These are phyloP conservation scores for Odonthalia washingtoniensis DNA, from an alignment of 31 red algal species.

Conservation along the genomic window DNA sequence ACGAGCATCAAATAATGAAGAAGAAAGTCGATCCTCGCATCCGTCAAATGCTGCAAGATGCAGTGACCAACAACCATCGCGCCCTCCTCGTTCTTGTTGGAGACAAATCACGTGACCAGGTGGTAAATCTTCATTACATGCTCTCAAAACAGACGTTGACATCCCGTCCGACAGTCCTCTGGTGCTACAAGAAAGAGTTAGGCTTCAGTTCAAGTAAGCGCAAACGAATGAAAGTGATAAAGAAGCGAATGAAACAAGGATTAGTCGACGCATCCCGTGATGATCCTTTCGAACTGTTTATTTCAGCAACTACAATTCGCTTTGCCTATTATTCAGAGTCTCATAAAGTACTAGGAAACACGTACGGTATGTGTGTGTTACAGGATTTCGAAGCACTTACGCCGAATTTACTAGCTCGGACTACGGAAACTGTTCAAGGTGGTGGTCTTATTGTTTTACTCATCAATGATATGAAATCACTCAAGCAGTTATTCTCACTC, in stretches of 20 bases:
- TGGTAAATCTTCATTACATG: constrained; percentile 94
- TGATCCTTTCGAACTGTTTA: constrained; percentile 95
- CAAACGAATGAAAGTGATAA: constrained; percentile 90
- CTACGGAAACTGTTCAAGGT: constrained; percentile 89
- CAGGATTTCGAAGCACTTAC: constrained; percentile 99
- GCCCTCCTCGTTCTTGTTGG: constrained; percentile 88
- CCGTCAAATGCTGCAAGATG: constrained; percentile 67
- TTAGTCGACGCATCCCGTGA: constrained; percentile 64
- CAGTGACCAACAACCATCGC: constrained; percentile 70
- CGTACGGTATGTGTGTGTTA: constrained; percentile 94
- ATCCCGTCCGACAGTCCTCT: constrained; percentile 83
- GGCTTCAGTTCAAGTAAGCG: constrained; percentile 89
- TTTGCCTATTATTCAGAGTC: constrained; percentile 90
- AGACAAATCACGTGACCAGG: constrained; percentile 88
- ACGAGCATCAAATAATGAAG: too few relatives aligned
- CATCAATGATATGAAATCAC: constrained; percentile 74
- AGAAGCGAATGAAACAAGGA: constrained; percentile 83
- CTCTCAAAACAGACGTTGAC: constrained; percentile 75
- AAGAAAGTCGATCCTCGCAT: constrained; percentile 93
- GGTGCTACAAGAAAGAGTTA: constrained; percentile 96
- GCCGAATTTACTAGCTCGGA: constrained; percentile 92
- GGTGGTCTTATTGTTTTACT: constrained; percentile 90
- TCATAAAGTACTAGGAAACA: constrained; percentile 93
- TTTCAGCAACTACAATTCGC: constrained; percentile 84
- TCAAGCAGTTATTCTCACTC: constrained; percentile 84